Conservation (phyloP, 352 stramenopile species). For the Pythium oligandrum region DNA sequence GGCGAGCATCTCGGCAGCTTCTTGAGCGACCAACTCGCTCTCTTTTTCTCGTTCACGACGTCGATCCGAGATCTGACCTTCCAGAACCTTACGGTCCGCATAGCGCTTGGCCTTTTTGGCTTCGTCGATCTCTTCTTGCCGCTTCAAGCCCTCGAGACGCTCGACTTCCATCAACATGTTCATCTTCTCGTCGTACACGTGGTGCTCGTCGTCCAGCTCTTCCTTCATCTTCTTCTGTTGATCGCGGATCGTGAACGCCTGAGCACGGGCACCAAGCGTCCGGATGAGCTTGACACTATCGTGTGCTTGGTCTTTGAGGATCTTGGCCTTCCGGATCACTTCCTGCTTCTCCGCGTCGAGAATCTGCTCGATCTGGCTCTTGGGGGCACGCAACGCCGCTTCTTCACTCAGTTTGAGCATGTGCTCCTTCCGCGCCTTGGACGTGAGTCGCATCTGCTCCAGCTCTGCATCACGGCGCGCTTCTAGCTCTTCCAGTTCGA, state of each 20-base stretch:
- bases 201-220: conserved; percentile 61
- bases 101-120: conserved; percentile 84
- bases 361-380: conserved; percentile 76
- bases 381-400: conserved; percentile 51
- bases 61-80: conserved; percentile 79
- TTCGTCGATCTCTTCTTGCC: conserved; percentile 86
- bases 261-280: conserved; percentile 86
- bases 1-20: conserved; percentile 86
- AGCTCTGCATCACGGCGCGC: conserved; percentile 48
- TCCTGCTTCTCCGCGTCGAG: conserved; percentile 65
- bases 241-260: conserved; percentile 94
- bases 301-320: conserved; percentile 70
- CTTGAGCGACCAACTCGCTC: conserved; percentile 41
- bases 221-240: conserved; percentile 81
- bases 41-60: conserved; percentile 44
- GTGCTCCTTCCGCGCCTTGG: conserved; percentile 74
- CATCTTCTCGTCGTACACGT: conserved; percentile 92
- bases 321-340: conserved; percentile 40
- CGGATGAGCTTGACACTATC: conserved; percentile 94
- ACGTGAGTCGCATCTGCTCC: conserved; percentile 46
- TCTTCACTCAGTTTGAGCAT: conserved; percentile 72
- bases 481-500: conserved; percentile 51
- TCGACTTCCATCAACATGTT: conserved; percentile 95
- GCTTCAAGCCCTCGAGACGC: conserved; percentile 88
- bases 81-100: conserved; percentile 81